These are phyloP conservation scores for Magnolia changhungtana DNA, from an alignment of 164 flowering plant species.

Conservation along the genomic window DNA sequence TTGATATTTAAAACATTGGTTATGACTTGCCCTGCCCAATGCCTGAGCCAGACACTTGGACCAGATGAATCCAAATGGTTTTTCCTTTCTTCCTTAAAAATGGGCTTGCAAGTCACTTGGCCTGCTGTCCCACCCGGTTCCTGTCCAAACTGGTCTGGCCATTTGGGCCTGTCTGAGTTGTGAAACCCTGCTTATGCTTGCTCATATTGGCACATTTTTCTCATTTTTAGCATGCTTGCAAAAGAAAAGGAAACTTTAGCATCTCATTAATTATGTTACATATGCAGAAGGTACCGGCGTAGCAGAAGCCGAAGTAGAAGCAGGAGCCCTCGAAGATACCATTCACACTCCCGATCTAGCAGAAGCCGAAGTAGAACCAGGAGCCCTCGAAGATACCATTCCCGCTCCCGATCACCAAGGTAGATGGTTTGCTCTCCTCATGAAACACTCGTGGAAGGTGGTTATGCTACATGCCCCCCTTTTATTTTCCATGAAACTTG, in stretches of 20 bases:
- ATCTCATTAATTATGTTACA: not conserved
- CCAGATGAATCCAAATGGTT: no score
- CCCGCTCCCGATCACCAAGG: conserved; percentile 37
- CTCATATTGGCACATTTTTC: not conserved
- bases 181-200: not conserved
- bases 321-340: conserved; percentile 2
- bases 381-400: conserved; percentile 56
- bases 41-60: no score
- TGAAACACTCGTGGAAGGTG: not conserved
- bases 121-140: not conserved
- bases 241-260: conserved; percentile 2
- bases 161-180: not conserved
- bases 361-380: conserved; percentile 50
- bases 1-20: no score
- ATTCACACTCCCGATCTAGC: conserved; percentile 9
- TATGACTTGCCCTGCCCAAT: no score
- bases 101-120: no score
- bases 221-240: conserved; percentile 43
- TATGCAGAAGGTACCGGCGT: conserved; percentile 4
- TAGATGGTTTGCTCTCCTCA: not conserved
- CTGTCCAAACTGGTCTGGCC: not conserved
- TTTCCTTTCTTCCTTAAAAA: no score
- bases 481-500: not conserved
- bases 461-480: not conserved
- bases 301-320: conserved; percentile 9